phyloP scores from a whole-genome alignment of 2,329 filamentous ascomycete genomes.

The Fusarium sarcochroum region DNA sequence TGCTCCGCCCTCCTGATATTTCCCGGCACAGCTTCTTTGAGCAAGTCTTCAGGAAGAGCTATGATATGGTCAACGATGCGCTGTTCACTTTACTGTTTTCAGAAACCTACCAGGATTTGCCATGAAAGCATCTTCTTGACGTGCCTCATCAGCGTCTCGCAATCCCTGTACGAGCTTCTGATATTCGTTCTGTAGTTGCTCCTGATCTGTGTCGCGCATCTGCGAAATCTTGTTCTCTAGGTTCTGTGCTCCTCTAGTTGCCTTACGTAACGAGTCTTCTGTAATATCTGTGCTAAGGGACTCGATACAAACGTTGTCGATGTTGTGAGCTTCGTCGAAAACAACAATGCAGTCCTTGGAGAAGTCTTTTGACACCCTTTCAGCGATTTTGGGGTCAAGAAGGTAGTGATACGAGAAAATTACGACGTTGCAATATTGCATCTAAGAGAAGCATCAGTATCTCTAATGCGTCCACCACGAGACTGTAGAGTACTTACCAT shows the following conservation, averaged over 20 bases:
- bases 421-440: conserved; percentile 99
- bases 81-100: not conserved
- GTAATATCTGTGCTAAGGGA: conserved; percentile 97
- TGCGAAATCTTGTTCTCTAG: conserved; percentile 91
- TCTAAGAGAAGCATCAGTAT: conserved; percentile 64
- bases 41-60: conserved; percentile 90
- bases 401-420: conserved; percentile 99
- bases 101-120: conserved; percentile 77
- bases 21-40: conserved; percentile 95
- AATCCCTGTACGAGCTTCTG: conserved; percentile 94
- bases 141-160: conserved; percentile 87
- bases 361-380: conserved; percentile 92
- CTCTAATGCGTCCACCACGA: not conserved
- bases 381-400: conserved; percentile 97
- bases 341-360: conserved; percentile 99
- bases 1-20: conserved; percentile 97
- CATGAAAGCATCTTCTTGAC: conserved; percentile 97
- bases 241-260: conserved; percentile 90
- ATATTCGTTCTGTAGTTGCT: conserved; percentile 95
- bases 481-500: conserved; percentile 73
- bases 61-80: conserved; percentile 8
- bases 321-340: conserved; percentile 99
- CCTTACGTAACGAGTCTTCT: conserved; percentile 92
- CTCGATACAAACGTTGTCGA: conserved; percentile 99
- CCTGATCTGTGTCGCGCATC: conserved; percentile 95